Evolutionary conservation across 2,329 filamentous ascomycete genomes (phyloP).

Genomic region (Cladobotryum mycophilum): DNA sequence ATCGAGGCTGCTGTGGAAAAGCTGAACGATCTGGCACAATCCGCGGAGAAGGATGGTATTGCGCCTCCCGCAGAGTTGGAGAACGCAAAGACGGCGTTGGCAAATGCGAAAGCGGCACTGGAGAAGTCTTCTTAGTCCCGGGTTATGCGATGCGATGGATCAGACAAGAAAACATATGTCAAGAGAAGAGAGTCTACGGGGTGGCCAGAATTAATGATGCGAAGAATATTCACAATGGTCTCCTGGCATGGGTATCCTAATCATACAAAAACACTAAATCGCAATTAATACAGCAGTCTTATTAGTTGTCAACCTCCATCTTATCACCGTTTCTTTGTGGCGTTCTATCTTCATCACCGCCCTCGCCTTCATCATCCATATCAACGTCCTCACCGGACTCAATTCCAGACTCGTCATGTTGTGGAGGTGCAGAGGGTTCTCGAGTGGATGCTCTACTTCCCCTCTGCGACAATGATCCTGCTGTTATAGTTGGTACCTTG

Average conservation of each 20-base stretch:
- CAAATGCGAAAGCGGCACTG: conserved; percentile 37
- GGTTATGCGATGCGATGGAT: no score
- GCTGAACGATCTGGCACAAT: conserved; percentile 70
- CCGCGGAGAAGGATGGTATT: conserved; percentile 42
- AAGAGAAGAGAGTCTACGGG: background rate
- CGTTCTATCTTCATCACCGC: conserved; percentile 21
- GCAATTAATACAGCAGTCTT: background rate
- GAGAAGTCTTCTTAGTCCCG: background rate
- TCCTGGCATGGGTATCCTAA: conserved; percentile 15
- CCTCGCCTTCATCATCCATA: conserved; percentile 49
- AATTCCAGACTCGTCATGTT: conserved; percentile 25
- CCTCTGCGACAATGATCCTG: conserved; percentile 17
- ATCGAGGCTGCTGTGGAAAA: conserved; percentile 66
- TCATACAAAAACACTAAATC: conserved; percentile 13
- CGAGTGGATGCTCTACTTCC: conserved; percentile 25
- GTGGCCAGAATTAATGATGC: background rate
- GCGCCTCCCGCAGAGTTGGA: conserved; percentile 42
- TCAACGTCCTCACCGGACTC: conserved; percentile 49
- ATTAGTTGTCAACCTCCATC: conserved; percentile 57
- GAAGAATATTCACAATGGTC: conserved; percentile 1
- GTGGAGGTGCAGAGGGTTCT: conserved; percentile 22
- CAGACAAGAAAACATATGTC: background rate
- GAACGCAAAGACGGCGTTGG: conserved; percentile 49
- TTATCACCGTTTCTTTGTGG: conserved; percentile 45
- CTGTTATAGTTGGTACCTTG: conserved; percentile 14